These are phyloP conservation scores for Blastobotrys chiropterorum DNA, from an alignment of 805 yeast species.

Conservation along the genomic window DNA sequence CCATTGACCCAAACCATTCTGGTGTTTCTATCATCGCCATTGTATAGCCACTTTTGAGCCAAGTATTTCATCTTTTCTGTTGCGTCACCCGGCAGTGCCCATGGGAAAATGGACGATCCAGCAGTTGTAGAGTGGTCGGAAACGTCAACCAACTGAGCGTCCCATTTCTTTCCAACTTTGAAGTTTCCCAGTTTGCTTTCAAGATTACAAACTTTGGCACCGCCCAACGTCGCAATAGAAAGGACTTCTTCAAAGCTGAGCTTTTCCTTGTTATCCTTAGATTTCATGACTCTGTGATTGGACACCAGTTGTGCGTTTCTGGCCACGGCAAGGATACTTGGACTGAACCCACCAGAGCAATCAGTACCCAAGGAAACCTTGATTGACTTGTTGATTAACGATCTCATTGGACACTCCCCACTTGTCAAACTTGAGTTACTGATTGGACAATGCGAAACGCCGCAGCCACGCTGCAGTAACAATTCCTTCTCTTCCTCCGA, in stretches of 20 bases:
- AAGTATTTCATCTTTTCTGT: conserved; percentile 45
- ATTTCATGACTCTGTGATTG: conserved; percentile 58
- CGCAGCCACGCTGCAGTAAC: conserved; percentile 50
- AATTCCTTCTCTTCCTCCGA: conserved; percentile 55
- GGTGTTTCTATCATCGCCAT: conserved; percentile 91
- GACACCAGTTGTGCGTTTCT: conserved; percentile 69
- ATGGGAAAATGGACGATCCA: conserved; percentile 45
- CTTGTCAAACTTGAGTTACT: conserved; percentile 83
- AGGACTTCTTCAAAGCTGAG: conserved; percentile 65
- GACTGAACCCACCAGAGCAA: conserved; percentile 69
- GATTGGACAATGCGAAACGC: conserved; percentile 90
- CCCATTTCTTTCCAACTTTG: conserved; percentile 72
- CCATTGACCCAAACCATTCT: conserved; percentile 81
- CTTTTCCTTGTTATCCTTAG: conserved; percentile 40
- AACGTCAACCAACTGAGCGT: conserved; percentile 71
- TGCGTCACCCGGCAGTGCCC: conserved; percentile 27
- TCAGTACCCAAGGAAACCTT: conserved; percentile 82
- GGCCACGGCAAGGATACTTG: conserved; percentile 58
- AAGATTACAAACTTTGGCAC: conserved; percentile 69
- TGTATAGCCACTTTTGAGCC: conserved; percentile 83
- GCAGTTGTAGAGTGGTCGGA: conserved; percentile 45
- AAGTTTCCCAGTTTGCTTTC: conserved; percentile 60
- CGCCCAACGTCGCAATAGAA: conserved; percentile 82
- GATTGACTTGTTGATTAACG: conserved; percentile 56
- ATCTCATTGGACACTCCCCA: conserved; percentile 81